Conservation (phyloP, 73 alveolate species). For the Paramecium caudatum region DNA sequence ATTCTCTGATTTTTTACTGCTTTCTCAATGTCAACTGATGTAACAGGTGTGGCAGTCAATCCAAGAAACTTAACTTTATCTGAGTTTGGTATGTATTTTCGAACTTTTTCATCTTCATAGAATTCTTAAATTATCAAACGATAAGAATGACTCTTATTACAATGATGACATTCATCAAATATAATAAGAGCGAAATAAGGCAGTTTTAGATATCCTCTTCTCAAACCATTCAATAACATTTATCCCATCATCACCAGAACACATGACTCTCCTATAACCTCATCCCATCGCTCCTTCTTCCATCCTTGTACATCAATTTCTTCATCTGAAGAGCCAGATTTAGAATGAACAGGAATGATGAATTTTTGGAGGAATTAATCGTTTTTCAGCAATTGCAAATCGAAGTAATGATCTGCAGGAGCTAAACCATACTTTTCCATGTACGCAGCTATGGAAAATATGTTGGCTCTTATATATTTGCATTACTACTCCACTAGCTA, state of each 20-base stretch:
- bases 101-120: slow-evolving; percentile 28
- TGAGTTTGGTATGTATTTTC: background rate
- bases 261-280: background rate
- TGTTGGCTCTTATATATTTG: background rate
- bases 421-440: slow-evolving; percentile 51
- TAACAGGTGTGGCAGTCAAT: slow-evolving; percentile 74
- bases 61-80: slow-evolving; percentile 55
- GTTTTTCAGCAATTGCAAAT: background rate
- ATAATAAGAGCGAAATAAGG: slow-evolving; percentile 50
- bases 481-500: slow-evolving; percentile 58
- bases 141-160: slow-evolving; percentile 66
- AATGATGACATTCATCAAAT: slow-evolving; percentile 77
- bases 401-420: background rate
- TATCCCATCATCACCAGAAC: slow-evolving; percentile 74
- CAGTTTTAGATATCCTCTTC: slow-evolving; percentile 70
- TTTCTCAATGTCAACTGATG: slow-evolving; percentile 19
- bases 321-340: background rate
- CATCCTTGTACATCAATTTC: slow-evolving; percentile 30
- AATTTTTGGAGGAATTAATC: background rate
- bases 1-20: background rate
- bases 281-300: slow-evolving; percentile 67
- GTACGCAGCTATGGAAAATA: slow-evolving; percentile 4
- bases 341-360: slow-evolving; percentile 29
- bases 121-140: slow-evolving; percentile 62
- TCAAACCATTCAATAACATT: slow-evolving; percentile 66